Evolutionary conservation across 768 basidiomycete species (phyloP), one percentile per base, ranked within the genome.

Genomic region (Lactarius sp.): DNA sequence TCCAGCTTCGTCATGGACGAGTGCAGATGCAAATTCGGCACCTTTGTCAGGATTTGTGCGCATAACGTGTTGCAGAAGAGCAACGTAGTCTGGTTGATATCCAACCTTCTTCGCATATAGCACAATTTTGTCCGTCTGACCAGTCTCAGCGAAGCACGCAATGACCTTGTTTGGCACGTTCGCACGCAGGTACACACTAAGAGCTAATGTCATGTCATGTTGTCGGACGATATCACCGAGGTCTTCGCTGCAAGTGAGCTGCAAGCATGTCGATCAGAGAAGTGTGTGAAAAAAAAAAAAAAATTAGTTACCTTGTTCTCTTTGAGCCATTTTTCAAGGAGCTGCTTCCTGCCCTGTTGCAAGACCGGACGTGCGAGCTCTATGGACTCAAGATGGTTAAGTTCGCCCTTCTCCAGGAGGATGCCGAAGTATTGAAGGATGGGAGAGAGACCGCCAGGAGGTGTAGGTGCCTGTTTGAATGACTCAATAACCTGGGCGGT

Each of bases 341-440:
- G 79, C 71, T 98, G 93, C 77, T 99, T 98, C 74, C 94, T 86
- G 41, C 94, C 94, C 77, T 99, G 97, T 68, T 92, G 88, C 51
- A 99, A 78, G 8, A 99, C 97, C 18, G 97, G 97, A 52, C 94
- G 85, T 1, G 97, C 97, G 52, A 99, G 84, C 74, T 99, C 97
- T 37, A 99, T 75, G 14, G 93, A 95, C 74, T 99, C 97, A 9
- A 89, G 83, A 73, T 96, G 94, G 76, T 99, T 99, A 62, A 99
- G 84, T 77, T 97, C 94, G 31, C 97, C 97, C 76, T 95, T 97
- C 80, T 98, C 97, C 50, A 99, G 81, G n/a, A 99, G 77, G 66
- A 98, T 96, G 62, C 97, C 97, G 67, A 99, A 98, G 79, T 99
- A 98, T 70, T 98, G 96, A 22, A 99, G 80, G 69, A 99, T 98